Base-by-base conservation (phyloP, 2,329 filamentous ascomycete genomes). In the Diaporthe aspalathi region DNA sequence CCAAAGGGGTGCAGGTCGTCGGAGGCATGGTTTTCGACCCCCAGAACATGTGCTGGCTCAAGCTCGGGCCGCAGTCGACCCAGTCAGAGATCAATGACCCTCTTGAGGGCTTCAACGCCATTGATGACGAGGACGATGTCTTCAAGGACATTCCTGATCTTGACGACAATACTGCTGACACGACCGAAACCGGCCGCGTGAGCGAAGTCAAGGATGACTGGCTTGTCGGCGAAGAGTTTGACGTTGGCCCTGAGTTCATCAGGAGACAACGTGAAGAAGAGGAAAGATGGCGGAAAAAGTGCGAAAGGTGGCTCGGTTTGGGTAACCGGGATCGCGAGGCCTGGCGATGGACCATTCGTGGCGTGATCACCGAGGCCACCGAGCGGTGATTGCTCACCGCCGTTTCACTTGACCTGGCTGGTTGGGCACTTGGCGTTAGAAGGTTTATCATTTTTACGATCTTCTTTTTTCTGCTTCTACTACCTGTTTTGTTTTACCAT, bases 11-110 rank as follows among this genome's bases (percentile, higher is more conserved):
- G 17, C 95, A 98, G 81, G 93, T 98, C 45, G 94, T 98, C 71
- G 93, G 94, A n/a, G 94, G 94, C 76, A 99, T 99, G 96, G 93
- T 98, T 12, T 99, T 98, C 80, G 96, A 99, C 79, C 96, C 96
- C 4, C 92, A 94, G 74, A 94, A 94, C 76, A 98, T 99, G 95
- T 97, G 94, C 80, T 99, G 96, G 96, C 87, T 98, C 70, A 98
- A 97, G 81, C 85, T 96, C 73, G 85, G 87, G 57, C 81, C 84
- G 22, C 79, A 86, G 38, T 80, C 80, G 65, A 77, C 81, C 52
- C 84, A 83, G 71, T 83, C 85, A 1, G 85, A 89, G 22, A 80
- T 82, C 12, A 84, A 85, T 53, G 90, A 91, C 76, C 84, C 87
- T 2, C 85, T 91, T 82, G 89, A 91, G 74, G 87, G 87, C 0